Percentiles rank a stretch among this genome's conserved stretches.
phyloP scores from a whole-genome alignment of 768 basidiomycete genomes.

The Podaxis sp. region DNA sequence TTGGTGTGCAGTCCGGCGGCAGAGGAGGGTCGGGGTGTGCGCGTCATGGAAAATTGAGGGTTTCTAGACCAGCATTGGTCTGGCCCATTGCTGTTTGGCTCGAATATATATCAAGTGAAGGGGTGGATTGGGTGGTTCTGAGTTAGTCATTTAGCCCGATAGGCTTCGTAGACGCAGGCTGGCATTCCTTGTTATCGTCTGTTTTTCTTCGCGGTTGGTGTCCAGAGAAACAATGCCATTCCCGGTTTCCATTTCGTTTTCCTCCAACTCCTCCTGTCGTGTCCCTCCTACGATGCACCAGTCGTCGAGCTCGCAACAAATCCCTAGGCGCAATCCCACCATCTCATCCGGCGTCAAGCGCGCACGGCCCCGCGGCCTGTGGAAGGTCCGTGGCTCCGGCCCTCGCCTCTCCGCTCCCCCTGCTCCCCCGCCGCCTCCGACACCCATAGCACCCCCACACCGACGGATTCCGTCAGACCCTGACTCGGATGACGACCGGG shows the following conservation, averaged over 20 bases:
- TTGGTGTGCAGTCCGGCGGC: slow-evolving; percentile 9
- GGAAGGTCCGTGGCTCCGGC: slow-evolving; percentile 41
- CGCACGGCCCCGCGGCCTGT: slow-evolving; percentile 39
- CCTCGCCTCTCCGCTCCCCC: slow-evolving; percentile 22
- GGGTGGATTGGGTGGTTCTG: neutral
- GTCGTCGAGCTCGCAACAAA: slow-evolving; percentile 16
- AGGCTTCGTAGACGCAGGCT: neutral
- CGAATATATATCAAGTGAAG: slow-evolving; percentile 4
- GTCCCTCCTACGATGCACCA: slow-evolving; percentile 15
- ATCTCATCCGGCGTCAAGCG: slow-evolving; percentile 19
- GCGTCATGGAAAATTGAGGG: slow-evolving; percentile 9
- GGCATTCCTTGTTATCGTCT: slow-evolving; percentile 9
- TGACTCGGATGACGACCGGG: slow-evolving; percentile 8
- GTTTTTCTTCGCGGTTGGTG: slow-evolving; percentile 1
- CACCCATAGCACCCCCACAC: slow-evolving; percentile 11
- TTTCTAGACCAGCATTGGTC: slow-evolving; percentile 13
- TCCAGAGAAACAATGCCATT: slow-evolving; percentile 21
- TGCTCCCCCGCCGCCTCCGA: slow-evolving; percentile 14
- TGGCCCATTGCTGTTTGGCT: slow-evolving; percentile 6
- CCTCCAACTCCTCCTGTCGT: slow-evolving; percentile 11
- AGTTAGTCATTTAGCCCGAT: neutral
- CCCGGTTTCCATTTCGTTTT: slow-evolving; percentile 25
- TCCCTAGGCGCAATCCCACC: neutral
- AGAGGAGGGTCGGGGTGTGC: slow-evolving; percentile 5
- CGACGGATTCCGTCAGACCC: slow-evolving; percentile 10